Evolutionary conservation across 345 rosid species (phyloP).

Genomic region (Camelina laxa): DNA sequence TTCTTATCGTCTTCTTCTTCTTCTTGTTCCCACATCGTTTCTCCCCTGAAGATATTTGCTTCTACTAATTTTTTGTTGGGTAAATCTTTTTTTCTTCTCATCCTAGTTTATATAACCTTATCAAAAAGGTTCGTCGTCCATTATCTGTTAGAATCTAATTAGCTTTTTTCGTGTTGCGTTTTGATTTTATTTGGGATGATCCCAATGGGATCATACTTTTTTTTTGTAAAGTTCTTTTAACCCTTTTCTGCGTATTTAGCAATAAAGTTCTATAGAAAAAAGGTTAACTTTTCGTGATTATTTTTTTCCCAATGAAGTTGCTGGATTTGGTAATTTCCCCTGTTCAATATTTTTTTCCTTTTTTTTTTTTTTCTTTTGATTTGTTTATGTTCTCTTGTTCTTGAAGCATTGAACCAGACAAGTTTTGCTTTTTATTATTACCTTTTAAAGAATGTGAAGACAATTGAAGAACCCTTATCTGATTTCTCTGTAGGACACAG

Average conservation of each 20-base stretch:
- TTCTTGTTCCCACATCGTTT: no score
- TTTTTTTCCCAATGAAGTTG: not conserved
- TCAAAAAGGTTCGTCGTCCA: no score
- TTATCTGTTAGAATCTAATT: no score
- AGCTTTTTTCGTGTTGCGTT: no score
- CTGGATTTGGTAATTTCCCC: not conserved
- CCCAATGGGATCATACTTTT: conserved; percentile 27
- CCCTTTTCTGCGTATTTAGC: conserved; percentile 39
- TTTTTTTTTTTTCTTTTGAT: not conserved
- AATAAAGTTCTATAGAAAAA: not conserved
- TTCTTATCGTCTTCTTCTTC: no score
- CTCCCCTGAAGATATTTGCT: no score
- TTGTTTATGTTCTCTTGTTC: conserved; percentile 13
- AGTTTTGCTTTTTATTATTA: not conserved
- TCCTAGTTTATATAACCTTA: no score
- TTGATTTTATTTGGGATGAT: no score
- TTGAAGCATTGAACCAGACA: conserved; percentile 16
- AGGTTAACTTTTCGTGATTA: conserved; percentile 2
- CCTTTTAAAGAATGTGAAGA: not conserved
- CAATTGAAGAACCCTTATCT: conserved; percentile 23
- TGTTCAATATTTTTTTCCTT: not conserved
- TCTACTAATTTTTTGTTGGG: no score
- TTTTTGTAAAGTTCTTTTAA: conserved; percentile 26
- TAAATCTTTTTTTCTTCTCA: no score
- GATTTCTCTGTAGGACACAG: not conserved